phyloP scores from a whole-genome alignment of 148 eudicot genomes.

The Limonium bicolor region DNA sequence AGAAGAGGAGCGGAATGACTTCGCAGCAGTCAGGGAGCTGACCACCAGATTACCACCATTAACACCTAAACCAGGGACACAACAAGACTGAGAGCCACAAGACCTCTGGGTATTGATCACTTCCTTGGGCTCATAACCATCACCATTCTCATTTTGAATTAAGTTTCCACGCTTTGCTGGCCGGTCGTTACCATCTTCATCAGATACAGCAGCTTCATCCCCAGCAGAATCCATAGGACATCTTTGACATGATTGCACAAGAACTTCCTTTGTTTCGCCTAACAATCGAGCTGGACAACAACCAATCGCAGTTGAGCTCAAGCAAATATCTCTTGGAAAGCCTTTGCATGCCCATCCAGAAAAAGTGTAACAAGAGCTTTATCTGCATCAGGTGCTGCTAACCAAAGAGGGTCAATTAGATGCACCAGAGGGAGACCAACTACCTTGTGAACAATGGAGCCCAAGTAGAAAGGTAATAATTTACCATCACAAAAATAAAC shows the following conservation, averaged over 20 bases:
- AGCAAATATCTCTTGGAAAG: slow-evolving; percentile 38
- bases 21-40: slow-evolving; percentile 44
- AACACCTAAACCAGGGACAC: slow-evolving; percentile 88
- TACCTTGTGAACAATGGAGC: background rate
- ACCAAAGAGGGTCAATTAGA: background rate
- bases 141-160: slow-evolving; percentile 12
- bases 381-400: slow-evolving; percentile 76
- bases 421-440: background rate
- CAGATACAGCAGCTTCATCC: slow-evolving; percentile 9
- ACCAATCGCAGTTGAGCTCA: slow-evolving; percentile 45
- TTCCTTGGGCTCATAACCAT: slow-evolving; percentile 13
- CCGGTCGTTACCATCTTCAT: slow-evolving; percentile 15
- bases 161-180: slow-evolving; percentile 26
- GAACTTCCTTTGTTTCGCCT: slow-evolving; percentile 22
- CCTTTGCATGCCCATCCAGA: slow-evolving; percentile 99
- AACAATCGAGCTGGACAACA: slow-evolving; percentile 42
- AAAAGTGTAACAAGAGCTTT: slow-evolving; percentile 65
- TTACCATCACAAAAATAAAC: background rate
- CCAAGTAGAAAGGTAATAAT: background rate
- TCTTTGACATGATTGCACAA: slow-evolving; percentile 17
- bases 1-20: slow-evolving; percentile 76
- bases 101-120: slow-evolving; percentile 14
- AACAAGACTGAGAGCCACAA: slow-evolving; percentile 49
- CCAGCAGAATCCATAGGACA: slow-evolving; percentile 16
- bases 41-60: slow-evolving; percentile 32